These are phyloP conservation scores for Sporobolomyces roseus DNA, from an alignment of 768 basidiomycete genomes.

Conservation along the genomic window DNA sequence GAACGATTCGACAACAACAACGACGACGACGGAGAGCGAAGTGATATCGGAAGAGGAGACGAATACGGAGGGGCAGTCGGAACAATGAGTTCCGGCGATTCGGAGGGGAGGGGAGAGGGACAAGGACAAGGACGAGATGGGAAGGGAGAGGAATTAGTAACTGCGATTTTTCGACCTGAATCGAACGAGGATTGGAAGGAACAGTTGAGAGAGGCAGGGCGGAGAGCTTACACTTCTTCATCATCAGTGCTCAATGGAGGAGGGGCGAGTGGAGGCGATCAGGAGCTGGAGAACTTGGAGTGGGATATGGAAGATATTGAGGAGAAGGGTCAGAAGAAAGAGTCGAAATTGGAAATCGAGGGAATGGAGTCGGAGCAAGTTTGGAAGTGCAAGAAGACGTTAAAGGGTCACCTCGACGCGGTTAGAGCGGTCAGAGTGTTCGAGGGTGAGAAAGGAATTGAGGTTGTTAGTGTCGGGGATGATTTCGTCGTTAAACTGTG, in stretches of 20 bases:
- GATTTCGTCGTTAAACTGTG: conserved; percentile 95
- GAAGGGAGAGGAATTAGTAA: conserved; percentile 45
- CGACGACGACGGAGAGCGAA: too few relatives aligned
- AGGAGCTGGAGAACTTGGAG: conserved; percentile 57
- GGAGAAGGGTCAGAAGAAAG: conserved; percentile 52
- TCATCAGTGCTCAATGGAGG: neutral
- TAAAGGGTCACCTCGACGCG: conserved; percentile 78
- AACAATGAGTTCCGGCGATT: conserved; percentile 49
- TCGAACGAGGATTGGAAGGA: conserved; percentile 83
- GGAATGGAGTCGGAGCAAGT: conserved; percentile 69
- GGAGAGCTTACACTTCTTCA: conserved; percentile 27
- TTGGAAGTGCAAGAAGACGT: conserved; percentile 60
- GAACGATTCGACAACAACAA: too few relatives aligned
- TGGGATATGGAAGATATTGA: conserved; percentile 56
- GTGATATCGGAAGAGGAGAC: too few relatives aligned
- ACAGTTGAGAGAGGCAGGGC: conserved; percentile 49
- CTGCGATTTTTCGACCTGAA: conserved; percentile 79
- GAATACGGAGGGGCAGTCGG: too few relatives aligned
- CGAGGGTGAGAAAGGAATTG: conserved; percentile 52
- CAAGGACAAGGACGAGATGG: neutral
- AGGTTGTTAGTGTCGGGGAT: conserved; percentile 87
- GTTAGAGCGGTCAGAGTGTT: conserved; percentile 88
- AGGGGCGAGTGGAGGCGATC: too few relatives aligned
- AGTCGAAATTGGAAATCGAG: conserved; percentile 55
- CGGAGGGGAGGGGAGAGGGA: neutral